Evolutionary conservation across 2,329 filamentous ascomycete species (phyloP).

Genomic region (Microascus cirrosus): DNA sequence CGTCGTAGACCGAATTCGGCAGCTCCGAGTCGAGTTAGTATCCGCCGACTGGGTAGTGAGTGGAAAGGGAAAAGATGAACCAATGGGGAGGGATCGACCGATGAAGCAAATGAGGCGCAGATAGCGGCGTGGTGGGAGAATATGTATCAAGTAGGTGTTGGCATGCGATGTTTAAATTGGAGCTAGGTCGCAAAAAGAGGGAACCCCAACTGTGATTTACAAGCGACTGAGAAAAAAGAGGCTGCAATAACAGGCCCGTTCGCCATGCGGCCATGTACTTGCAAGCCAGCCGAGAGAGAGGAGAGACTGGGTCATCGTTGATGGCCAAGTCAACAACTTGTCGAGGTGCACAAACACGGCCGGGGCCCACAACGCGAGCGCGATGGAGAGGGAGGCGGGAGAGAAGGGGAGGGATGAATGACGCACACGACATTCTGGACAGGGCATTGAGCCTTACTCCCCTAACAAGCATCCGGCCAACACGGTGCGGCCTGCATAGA

Average conservation of each 20-base stretch:
- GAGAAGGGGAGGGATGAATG: not conserved
- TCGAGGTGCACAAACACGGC: slow-evolving; percentile 1
- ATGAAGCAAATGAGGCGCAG: not conserved
- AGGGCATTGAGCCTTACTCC: not conserved
- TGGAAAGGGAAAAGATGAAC: not conserved
- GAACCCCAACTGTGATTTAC: not conserved
- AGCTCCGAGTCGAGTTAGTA: not conserved
- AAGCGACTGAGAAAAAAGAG: not conserved
- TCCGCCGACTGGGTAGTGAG: not conserved
- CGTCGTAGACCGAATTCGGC: not conserved
- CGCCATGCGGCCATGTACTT: slow-evolving; percentile 1
- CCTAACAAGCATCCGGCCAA: not conserved
- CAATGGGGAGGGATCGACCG: not conserved
- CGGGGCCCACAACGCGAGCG: not conserved
- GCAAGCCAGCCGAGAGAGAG: not conserved
- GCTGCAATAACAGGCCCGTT: not conserved
- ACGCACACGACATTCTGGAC: not conserved
- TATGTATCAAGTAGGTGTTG: not conserved
- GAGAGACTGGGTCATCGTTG: not conserved
- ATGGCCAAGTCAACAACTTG: slow-evolving; percentile 1
- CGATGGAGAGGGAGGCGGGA: not conserved
- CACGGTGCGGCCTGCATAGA: not conserved
- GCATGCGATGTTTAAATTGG: not conserved
- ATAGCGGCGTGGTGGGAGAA: not conserved
- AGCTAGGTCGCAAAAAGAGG: not conserved